These are phyloP conservation scores for Globisporangium alternatum DNA, from an alignment of 352 stramenopile genomes.

Conservation along the genomic window DNA sequence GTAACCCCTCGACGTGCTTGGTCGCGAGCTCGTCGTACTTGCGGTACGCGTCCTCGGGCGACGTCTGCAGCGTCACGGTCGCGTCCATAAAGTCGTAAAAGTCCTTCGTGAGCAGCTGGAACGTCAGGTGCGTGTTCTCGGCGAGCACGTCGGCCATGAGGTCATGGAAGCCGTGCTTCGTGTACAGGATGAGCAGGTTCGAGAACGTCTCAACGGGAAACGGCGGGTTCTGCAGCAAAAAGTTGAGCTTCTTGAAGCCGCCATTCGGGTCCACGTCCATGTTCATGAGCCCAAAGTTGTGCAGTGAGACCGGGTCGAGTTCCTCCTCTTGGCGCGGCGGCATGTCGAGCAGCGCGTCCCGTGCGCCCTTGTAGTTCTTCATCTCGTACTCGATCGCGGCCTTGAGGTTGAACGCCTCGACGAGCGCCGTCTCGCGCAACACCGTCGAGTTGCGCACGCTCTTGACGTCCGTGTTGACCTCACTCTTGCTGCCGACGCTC, in stretches of 20 bases:
- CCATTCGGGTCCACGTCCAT: conserved; percentile 92
- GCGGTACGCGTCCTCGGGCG: conserved; percentile 91
- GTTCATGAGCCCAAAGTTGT: conserved; percentile 92
- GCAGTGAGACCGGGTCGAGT: conserved; percentile 90
- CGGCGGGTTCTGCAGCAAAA: conserved; percentile 91
- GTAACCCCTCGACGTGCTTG: conserved; percentile 91
- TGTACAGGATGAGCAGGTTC: conserved; percentile 95
- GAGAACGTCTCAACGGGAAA: conserved; percentile 95
- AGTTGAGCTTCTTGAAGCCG: conserved; percentile 96
- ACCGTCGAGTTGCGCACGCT: conserved; percentile 92
- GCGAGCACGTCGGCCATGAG: conserved; percentile 95
- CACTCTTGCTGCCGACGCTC: conserved; percentile 91
- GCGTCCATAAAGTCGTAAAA: conserved; percentile 96
- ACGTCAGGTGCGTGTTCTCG: conserved; percentile 92
- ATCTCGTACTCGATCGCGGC: conserved; percentile 94
- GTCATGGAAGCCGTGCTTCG: conserved; percentile 94
- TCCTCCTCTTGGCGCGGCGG: conserved; percentile 89
- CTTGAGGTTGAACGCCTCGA: conserved; percentile 96
- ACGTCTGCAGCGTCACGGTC: conserved; percentile 91
- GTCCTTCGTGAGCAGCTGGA: conserved; percentile 92
- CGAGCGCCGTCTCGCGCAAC: conserved; percentile 89
- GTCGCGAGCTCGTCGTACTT: conserved; percentile 93
- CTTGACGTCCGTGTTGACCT: conserved; percentile 82
- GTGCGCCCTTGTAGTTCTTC: conserved; percentile 88
- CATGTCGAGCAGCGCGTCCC: conserved; percentile 92